Base-by-base conservation (phyloP, 495 filamentous ascomycete species). In the Amniculicola lignicola region DNA sequence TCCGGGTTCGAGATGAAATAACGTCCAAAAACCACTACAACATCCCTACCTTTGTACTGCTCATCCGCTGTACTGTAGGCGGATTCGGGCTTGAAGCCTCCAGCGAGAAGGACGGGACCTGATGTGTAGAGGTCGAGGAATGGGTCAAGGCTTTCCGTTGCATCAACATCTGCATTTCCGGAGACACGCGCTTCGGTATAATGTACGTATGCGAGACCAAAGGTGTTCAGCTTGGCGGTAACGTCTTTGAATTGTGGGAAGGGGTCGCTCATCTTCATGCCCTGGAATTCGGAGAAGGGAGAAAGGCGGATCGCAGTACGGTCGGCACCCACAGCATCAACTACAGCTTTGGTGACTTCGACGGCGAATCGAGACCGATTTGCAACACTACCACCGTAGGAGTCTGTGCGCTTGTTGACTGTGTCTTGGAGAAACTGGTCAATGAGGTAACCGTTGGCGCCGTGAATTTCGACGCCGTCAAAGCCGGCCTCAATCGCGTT, bases 391-490 rank as follows among this genome's bases (percentile, higher is more conserved):
- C 87, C 86, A 19, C 87, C 87, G 67, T 80, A 90, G 15, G 55
- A 37, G 64, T 90, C 87, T 2, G 75, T 82, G 1, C 87, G 78
- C 62, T 74, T 63, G 70, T 90, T 90, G 54, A 60, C 70, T 14
- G 61, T 71, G 58, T 84, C 80, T 61, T 87, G 84, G 1, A 70
- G 72, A 67, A 90, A 90, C 69, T 90, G 87, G 63, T 90, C 84
- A 43, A 88, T 71, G 42, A 90, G 68, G 63, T 88, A 89, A 7
- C 86, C 87, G 59, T 90, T 89, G 3, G 84, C 84, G 29, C 72
- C 81, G 64, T 89, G 86, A 48, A 89, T 72, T 71, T 90, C 87
- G 3, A 90, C 84, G 22, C 84, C 86, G 62, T 89, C 87, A 51
- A 89, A 90, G 10, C 86, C 87, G 3, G 86, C 87, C 1, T 70